Conservation (phyloP, 2,329 filamentous ascomycete genomes). For the Claviceps sp. region DNA sequence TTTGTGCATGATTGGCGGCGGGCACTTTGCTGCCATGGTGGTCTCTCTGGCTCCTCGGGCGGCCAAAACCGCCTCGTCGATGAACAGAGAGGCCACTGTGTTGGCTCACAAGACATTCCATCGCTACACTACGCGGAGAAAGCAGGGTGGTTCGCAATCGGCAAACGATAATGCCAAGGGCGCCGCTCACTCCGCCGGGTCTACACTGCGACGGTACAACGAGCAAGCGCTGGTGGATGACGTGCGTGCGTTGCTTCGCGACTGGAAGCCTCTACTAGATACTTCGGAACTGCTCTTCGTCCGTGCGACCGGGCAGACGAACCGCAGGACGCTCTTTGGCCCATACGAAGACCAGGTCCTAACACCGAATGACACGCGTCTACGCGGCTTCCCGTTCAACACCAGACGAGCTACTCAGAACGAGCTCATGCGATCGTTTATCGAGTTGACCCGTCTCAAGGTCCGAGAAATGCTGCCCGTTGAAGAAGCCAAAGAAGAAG, state of each 20-base stretch:
- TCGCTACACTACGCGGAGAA: conserved; percentile 86
- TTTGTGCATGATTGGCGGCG: conserved; percentile 95
- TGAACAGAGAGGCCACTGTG: conserved; percentile 77
- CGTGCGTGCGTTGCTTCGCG: conserved; percentile 62
- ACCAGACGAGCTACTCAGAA: conserved; percentile 85
- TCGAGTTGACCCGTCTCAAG: conserved; percentile 86
- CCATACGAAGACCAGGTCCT: conserved; percentile 84
- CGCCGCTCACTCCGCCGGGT: conserved; percentile 84
- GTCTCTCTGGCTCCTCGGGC: conserved; percentile 75
- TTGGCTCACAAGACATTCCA: conserved; percentile 97
- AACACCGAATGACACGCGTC: conserved; percentile 60
- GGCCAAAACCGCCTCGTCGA: conserved; percentile 51
- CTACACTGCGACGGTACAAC: conserved; percentile 81
- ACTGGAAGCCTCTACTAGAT: conserved; percentile 81
- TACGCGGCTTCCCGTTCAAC: conserved; percentile 85
- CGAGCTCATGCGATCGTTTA: conserved; percentile 87
- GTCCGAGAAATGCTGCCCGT: conserved; percentile 63
- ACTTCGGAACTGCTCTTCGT: conserved; percentile 77
- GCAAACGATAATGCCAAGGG: conserved; percentile 92
- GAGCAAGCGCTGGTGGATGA: conserved; percentile 85
- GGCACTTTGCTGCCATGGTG: conserved; percentile 94
- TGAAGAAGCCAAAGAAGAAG: conserved; percentile 31
- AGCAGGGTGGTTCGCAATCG: conserved; percentile 91
- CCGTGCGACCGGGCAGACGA: conserved; percentile 75
- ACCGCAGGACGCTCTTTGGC: conserved; percentile 76